Conservation (phyloP, 495 filamentous ascomycete genomes). For the Penicillium canariense region DNA sequence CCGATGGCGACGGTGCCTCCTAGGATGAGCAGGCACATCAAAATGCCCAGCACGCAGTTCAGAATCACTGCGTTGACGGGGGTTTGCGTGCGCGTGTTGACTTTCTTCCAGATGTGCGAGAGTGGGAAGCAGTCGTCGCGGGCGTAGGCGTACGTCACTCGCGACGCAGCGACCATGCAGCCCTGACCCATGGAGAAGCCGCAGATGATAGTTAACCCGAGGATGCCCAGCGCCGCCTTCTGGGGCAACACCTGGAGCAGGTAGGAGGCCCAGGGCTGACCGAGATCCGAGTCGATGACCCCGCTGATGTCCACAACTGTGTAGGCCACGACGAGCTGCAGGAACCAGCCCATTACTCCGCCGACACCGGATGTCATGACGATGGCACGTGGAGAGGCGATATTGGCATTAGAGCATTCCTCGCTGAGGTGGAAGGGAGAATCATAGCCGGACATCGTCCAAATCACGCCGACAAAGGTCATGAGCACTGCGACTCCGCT, state of each 20-base stretch:
- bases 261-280: slow-evolving; percentile 76
- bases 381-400: slow-evolving; percentile 76
- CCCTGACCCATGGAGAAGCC: slow-evolving; percentile 81
- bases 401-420: slow-evolving; percentile 73
- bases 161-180: slow-evolving; percentile 76
- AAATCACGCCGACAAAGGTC: slow-evolving; percentile 68
- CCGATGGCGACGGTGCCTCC: slow-evolving; percentile 65
- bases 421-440: slow-evolving; percentile 74
- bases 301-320: slow-evolving; percentile 66
- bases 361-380: slow-evolving; percentile 67
- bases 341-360: slow-evolving; percentile 69
- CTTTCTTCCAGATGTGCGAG: slow-evolving; percentile 63
- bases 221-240: slow-evolving; percentile 62
- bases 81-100: slow-evolving; percentile 64
- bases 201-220: slow-evolving; percentile 69
- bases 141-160: slow-evolving; percentile 78
- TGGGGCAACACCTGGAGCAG: slow-evolving; percentile 67
- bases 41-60: slow-evolving; percentile 62
- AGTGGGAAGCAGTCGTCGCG: slow-evolving; percentile 73
- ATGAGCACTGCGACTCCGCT: slow-evolving; percentile 70
- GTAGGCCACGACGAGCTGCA: slow-evolving; percentile 79
- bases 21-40: slow-evolving; percentile 67
- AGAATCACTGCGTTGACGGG: slow-evolving; percentile 80
- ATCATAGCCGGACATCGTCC: slow-evolving; percentile 70
- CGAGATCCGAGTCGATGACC: slow-evolving; percentile 61